Evolutionary conservation across 768 basidiomycete species (phyloP).

Genomic region (Termitomyces bulborhizus): DNA sequence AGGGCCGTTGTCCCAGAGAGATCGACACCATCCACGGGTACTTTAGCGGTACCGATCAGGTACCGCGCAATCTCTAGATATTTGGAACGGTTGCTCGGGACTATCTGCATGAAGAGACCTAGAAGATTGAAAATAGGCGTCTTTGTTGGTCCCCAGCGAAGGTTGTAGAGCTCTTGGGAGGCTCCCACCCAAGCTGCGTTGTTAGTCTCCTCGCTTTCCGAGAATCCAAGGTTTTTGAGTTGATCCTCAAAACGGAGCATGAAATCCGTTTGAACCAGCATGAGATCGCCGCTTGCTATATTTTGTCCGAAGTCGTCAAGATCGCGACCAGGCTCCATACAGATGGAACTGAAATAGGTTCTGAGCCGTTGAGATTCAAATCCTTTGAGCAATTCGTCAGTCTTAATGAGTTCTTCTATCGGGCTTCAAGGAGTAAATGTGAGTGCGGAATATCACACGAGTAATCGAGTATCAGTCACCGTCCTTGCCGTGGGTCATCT

Average conservation of each 20-base stretch:
- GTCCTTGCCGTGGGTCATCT: constrained; percentile 18
- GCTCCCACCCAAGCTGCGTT: constrained; percentile 13
- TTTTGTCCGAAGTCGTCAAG: constrained; percentile 26
- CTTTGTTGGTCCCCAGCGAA: constrained; percentile 35
- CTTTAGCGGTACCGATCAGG: constrained; percentile 24
- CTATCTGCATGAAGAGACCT: constrained; percentile 22
- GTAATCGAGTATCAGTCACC: constrained; percentile 10
- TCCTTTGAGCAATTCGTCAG: constrained; percentile 26
- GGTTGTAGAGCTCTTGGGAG: constrained; percentile 22
- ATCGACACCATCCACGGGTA: constrained; percentile 32
- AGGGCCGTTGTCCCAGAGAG: constrained; percentile 35
- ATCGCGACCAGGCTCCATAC: constrained; percentile 29
- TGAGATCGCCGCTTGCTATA: constrained; percentile 21
- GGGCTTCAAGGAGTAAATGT: constrained; percentile 10
- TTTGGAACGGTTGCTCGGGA: constrained; percentile 12
- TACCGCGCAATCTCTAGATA: constrained; percentile 27
- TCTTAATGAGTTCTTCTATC: constrained; percentile 23
- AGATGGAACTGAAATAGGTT: constrained; percentile 25
- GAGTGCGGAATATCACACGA: background rate
- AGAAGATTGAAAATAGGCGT: constrained; percentile 34
- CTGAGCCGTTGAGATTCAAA: constrained; percentile 32
- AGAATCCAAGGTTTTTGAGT: background rate
- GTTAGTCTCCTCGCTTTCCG: background rate
- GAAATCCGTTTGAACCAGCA: background rate
- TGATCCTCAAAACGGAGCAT: background rate